Conservation (phyloP, 805 yeast genomes). For the Yarrowia hollandica region DNA sequence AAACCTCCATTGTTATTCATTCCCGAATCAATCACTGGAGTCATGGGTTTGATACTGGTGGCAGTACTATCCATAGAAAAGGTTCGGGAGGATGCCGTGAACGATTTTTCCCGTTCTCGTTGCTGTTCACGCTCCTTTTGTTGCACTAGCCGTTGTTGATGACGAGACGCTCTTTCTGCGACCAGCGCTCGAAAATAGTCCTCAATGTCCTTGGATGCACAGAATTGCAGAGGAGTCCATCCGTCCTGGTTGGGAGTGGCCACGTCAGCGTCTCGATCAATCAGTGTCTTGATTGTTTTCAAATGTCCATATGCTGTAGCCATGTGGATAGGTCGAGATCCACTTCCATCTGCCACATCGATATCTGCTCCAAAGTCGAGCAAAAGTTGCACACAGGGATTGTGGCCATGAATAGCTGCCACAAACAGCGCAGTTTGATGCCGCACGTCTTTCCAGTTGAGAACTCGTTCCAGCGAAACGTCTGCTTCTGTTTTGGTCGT, state of each 20-base stretch:
- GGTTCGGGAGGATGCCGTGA: not conserved
- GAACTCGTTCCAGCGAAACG: slow-evolving; percentile 30
- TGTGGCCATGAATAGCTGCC: slow-evolving; percentile 60
- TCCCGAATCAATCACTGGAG: not conserved
- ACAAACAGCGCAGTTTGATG: slow-evolving; percentile 55
- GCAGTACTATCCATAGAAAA: slow-evolving; percentile 1
- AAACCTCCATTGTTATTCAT: not conserved
- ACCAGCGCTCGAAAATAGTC: slow-evolving; percentile 34
- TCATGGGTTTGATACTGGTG: slow-evolving; percentile 10
- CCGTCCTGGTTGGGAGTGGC: slow-evolving; percentile 55
- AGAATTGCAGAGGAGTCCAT: slow-evolving; percentile 64
- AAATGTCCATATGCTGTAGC: slow-evolving; percentile 72
- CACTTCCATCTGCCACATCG: slow-evolving; percentile 66
- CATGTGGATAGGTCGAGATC: slow-evolving; percentile 81
- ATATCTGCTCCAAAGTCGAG: slow-evolving; percentile 77
- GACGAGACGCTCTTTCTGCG: slow-evolving; percentile 23
- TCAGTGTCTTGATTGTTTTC: slow-evolving; percentile 55
- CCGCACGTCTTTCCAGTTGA: slow-evolving; percentile 60
- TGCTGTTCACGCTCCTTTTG: slow-evolving; percentile 7
- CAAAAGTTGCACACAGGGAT: slow-evolving; percentile 62
- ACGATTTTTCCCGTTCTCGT: not conserved
- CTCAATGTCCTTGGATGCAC: slow-evolving; percentile 54
- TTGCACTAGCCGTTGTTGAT: slow-evolving; percentile 2
- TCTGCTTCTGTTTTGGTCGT: not conserved
- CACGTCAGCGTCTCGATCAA: slow-evolving; percentile 53